These are phyloP conservation scores for Leccinum disarticulatum DNA, from an alignment of 768 basidiomycete genomes.

Conservation along the genomic window DNA sequence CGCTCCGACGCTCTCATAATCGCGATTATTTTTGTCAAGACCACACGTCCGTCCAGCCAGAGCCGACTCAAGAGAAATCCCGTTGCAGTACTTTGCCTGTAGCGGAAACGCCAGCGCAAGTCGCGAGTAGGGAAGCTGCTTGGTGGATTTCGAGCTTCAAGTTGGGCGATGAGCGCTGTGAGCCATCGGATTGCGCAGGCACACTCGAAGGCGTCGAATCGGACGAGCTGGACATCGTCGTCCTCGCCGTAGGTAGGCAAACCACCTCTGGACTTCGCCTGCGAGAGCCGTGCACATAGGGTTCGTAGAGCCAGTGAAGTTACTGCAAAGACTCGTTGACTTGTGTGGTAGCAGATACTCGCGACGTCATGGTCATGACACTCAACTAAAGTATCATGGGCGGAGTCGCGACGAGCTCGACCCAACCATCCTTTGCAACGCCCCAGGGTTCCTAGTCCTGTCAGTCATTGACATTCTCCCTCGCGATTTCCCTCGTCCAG, in stretches of 20 bases:
- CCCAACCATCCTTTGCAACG: conserved; percentile 11
- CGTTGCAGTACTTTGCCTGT: conserved; percentile 55
- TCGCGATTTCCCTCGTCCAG: conserved; percentile 18
- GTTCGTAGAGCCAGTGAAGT: conserved; percentile 55
- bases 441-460: conserved; percentile 17
- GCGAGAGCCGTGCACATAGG: conserved; percentile 59
- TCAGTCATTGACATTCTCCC: conserved; percentile 14
- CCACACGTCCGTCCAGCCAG: conserved; percentile 31
- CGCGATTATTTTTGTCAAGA: conserved; percentile 67
- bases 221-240: conserved; percentile 38
- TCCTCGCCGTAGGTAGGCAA: conserved; percentile 28
- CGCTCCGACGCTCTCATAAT: conserved; percentile 72
- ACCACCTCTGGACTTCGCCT: conserved; percentile 33
- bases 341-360: conserved; percentile 24
- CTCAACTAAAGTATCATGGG: background rate
- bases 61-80: conserved; percentile 35
- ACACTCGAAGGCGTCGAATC: conserved; percentile 53
- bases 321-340: conserved; percentile 47
- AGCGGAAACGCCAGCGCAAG: conserved; percentile 61
- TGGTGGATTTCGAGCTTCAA: conserved; percentile 38
- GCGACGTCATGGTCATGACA: conserved; percentile 31
- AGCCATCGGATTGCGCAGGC: conserved; percentile 56
- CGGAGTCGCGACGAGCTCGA: conserved; percentile 7
- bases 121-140: conserved; percentile 63
- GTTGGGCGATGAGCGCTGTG: conserved; percentile 36